These are phyloP conservation scores for Fraxinus sp. DNA, from an alignment of 305 asterid genomes.

Conservation along the genomic window DNA sequence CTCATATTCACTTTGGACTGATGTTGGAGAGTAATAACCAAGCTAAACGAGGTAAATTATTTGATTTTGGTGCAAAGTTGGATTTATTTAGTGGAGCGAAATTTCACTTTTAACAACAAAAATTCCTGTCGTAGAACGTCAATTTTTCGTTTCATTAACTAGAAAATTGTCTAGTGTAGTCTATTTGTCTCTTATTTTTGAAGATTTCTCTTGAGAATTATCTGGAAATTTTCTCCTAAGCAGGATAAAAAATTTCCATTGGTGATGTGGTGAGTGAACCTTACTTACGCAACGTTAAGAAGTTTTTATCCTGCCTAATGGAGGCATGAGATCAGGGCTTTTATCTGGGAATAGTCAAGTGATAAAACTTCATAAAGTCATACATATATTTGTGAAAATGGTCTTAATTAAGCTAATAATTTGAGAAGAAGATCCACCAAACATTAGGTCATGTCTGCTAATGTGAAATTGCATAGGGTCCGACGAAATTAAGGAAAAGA, in stretches of 20 bases:
- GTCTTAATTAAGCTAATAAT: neutral
- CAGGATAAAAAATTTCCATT: too few relatives aligned
- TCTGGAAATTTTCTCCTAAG: too few relatives aligned
- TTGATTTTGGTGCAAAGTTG: neutral
- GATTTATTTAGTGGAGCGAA: neutral
- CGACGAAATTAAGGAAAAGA: neutral
- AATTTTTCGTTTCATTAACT: neutral
- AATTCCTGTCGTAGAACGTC: neutral
- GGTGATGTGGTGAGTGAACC: too few relatives aligned
- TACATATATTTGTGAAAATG: too few relatives aligned
- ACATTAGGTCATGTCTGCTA: neutral
- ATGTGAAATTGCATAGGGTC: neutral
- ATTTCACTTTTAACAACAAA: neutral
- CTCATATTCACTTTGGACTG: constrained; percentile 89
- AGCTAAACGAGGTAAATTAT: constrained; percentile 46
- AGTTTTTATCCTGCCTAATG: too few relatives aligned
- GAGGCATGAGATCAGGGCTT: too few relatives aligned
- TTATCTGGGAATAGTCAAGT: too few relatives aligned
- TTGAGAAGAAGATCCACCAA: neutral
- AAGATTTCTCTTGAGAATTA: neutral
- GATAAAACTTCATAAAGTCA: too few relatives aligned
- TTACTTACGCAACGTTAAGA: too few relatives aligned
- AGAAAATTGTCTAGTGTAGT: neutral
- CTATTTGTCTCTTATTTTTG: neutral
- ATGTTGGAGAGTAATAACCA: constrained; percentile 73